Conservation (phyloP, 2,329 filamentous ascomycete genomes). For the Tolypocladium ovalisporum region DNA sequence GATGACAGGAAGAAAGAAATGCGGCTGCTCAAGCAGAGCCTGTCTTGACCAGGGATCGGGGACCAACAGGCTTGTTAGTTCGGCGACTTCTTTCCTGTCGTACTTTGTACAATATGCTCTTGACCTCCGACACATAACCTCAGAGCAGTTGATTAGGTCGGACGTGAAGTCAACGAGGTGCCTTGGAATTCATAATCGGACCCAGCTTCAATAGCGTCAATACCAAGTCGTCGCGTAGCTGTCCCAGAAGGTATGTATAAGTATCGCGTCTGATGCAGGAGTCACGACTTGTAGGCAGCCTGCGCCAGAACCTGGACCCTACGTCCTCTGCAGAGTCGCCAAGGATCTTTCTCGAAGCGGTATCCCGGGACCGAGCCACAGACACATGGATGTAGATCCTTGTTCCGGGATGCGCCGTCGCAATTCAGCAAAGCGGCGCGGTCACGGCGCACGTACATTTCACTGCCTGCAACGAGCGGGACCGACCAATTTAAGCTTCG, state of each 20-base stretch:
- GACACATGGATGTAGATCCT: slow-evolving; percentile 1
- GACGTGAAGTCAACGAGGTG: not conserved
- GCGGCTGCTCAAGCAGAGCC: not conserved
- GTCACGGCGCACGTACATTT: not conserved
- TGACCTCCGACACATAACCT: not conserved
- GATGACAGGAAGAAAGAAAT: not conserved
- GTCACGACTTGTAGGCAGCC: not conserved
- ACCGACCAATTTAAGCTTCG: not conserved
- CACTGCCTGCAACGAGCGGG: not conserved
- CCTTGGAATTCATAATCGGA: not conserved
- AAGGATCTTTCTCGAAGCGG: slow-evolving; percentile 7
- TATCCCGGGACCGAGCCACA: slow-evolving; percentile 5
- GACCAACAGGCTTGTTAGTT: not conserved
- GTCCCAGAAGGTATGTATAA: not conserved
- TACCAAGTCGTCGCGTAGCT: not conserved
- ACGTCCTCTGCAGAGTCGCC: not conserved
- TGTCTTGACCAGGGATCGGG: not conserved
- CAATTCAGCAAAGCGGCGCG: not conserved
- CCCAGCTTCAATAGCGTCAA: not conserved
- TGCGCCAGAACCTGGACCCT: not conserved
- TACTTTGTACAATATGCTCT: not conserved
- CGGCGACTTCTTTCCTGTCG: not conserved
- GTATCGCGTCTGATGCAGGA: not conserved
- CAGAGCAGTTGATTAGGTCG: not conserved
- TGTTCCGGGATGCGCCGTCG: not conserved